phyloP scores from a whole-genome alignment of 768 basidiomycete species.

The Russula griseocarnosa region DNA sequence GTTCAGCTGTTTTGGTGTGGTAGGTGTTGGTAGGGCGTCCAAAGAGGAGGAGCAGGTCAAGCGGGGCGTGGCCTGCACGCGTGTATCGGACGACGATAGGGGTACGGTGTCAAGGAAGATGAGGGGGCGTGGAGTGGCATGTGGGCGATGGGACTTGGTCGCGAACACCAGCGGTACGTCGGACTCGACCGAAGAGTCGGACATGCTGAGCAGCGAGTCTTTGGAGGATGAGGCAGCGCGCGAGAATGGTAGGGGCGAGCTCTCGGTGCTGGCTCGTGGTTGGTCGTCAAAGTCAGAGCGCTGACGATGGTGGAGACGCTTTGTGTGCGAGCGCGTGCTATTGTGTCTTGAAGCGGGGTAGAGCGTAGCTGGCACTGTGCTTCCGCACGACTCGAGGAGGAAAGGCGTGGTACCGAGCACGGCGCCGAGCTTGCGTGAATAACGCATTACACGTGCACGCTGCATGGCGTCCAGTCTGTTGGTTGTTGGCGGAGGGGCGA shows the following conservation, averaged over 20 bases:
- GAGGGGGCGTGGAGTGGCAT: conserved; percentile 33
- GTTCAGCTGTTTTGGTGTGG: conserved; percentile 16
- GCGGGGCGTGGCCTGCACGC: conserved; percentile 38
- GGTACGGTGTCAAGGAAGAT: conserved; percentile 35
- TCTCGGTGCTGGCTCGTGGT: background rate
- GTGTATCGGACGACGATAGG: conserved; percentile 32
- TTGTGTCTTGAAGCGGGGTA: background rate
- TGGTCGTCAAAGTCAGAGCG: conserved; percentile 10
- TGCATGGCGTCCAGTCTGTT: conserved; percentile 25
- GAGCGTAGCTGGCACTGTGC: conserved; percentile 2
- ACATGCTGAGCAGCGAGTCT: conserved; percentile 29
- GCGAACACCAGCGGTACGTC: conserved; percentile 26
- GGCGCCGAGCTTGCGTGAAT: conserved; percentile 26
- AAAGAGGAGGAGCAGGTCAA: conserved; percentile 1
- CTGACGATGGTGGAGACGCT: conserved; percentile 18
- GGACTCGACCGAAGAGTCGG: conserved; percentile 31
- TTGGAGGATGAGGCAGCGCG: conserved; percentile 29
- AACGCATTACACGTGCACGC: conserved; percentile 27
- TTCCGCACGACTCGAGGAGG: conserved; percentile 23
- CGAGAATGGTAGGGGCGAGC: conserved; percentile 7
- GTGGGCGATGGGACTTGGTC: conserved; percentile 18
- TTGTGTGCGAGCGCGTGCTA: conserved; percentile 3
- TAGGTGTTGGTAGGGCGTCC: conserved; percentile 2
- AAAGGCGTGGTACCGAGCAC: conserved; percentile 28
- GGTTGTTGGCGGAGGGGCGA: conserved; percentile 17